phyloP scores from a whole-genome alignment of 2,329 filamentous ascomycete species.

The Cladosporium sp. region DNA sequence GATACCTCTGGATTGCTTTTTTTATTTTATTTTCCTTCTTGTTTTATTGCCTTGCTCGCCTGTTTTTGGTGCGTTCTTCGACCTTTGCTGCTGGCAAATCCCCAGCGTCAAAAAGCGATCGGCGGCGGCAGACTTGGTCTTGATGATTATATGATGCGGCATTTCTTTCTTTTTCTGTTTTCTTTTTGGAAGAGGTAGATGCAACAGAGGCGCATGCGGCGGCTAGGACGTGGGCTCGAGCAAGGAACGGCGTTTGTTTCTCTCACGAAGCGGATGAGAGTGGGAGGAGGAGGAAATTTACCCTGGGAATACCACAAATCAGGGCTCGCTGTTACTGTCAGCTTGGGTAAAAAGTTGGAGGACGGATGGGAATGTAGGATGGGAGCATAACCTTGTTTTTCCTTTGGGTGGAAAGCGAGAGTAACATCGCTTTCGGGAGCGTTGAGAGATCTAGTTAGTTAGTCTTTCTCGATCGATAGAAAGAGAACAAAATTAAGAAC shows the following conservation, averaged over 20 bases:
- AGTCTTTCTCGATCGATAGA: no score
- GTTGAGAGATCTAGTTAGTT: no score
- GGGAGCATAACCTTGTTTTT: no score
- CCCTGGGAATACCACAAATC: neutral
- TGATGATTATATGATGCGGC: constrained; percentile 3
- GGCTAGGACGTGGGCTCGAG: neutral
- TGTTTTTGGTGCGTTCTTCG: neutral
- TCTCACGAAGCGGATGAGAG: neutral
- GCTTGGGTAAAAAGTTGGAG: no score
- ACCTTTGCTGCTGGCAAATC: no score
- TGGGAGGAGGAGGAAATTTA: neutral
- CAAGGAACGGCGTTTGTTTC: neutral
- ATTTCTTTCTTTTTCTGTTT: neutral
- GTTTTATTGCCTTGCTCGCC: neutral
- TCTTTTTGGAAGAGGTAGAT: no score
- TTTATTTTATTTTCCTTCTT: no score
- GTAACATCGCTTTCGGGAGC: no score
- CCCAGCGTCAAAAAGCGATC: no score
- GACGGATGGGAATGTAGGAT: no score
- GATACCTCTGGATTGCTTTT: constrained; percentile 2
- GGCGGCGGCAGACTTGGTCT: neutral
- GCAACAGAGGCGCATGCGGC: neutral
- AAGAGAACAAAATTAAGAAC: no score
- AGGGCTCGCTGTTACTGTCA: neutral
- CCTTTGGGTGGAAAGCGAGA: no score